A percentile compares a stretch with the other conserved stretches of the same genome.
phyloP scores from a whole-genome alignment of 2,329 filamentous ascomycete genomes.

The Fusarium sp. region DNA sequence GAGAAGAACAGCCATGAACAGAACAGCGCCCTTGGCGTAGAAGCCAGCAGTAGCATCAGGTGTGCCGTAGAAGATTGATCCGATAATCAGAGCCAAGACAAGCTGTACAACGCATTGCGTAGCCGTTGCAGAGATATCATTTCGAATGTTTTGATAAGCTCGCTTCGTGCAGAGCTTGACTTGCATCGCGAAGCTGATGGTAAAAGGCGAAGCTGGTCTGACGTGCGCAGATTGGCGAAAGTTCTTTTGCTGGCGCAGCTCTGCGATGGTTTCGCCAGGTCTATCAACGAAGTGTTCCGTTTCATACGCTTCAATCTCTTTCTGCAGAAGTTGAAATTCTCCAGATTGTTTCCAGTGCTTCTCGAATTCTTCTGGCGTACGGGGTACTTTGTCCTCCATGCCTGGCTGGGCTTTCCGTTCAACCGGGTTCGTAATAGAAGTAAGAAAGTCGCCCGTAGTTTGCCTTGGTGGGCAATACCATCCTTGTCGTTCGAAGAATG shows the following conservation, averaged over 20 bases:
- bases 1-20: slow-evolving; percentile 73
- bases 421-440: slow-evolving; percentile 74
- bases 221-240: slow-evolving; percentile 66
- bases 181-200: slow-evolving; percentile 69
- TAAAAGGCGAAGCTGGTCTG: slow-evolving; percentile 69
- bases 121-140: slow-evolving; percentile 64
- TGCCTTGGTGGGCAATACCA: slow-evolving; percentile 77
- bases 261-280: slow-evolving; percentile 55
- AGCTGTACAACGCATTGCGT: slow-evolving; percentile 64
- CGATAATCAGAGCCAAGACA: slow-evolving; percentile 72
- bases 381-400: slow-evolving; percentile 72
- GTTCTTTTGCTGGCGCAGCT: slow-evolving; percentile 64
- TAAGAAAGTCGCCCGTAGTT: slow-evolving; percentile 79
- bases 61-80: slow-evolving; percentile 71
- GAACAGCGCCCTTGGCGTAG: slow-evolving; percentile 67
- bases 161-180: slow-evolving; percentile 66
- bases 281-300: slow-evolving; percentile 60
- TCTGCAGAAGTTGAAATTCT: slow-evolving; percentile 59
- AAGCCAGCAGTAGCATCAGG: slow-evolving; percentile 67
- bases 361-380: slow-evolving; percentile 79
- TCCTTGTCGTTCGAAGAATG: slow-evolving; percentile 78
- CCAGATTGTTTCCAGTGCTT: slow-evolving; percentile 61
- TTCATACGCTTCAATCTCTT: slow-evolving; percentile 67
- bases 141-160: slow-evolving; percentile 67
- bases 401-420: slow-evolving; percentile 71